phyloP scores from a whole-genome alignment of 2,329 filamentous ascomycete species.

The Botrytis fragariae region DNA sequence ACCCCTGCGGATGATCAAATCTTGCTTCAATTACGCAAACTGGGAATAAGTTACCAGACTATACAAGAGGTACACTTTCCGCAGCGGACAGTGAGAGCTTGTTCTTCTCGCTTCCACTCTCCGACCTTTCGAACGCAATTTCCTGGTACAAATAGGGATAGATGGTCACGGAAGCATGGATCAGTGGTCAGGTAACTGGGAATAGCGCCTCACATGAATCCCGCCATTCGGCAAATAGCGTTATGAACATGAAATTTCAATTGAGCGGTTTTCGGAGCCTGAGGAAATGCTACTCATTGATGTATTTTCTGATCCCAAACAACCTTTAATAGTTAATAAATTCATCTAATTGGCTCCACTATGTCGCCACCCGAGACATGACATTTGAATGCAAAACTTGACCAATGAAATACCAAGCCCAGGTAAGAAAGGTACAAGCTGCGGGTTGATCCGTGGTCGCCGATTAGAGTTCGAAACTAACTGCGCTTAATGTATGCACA shows the following conservation, averaged over 20 bases:
- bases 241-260: neutral
- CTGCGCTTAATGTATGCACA: neutral
- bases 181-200: neutral
- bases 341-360: neutral
- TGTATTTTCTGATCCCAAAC: neutral
- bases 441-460: conserved; percentile 10
- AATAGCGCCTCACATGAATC: neutral
- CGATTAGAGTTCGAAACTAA: neutral
- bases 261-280: neutral
- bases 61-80: neutral
- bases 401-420: neutral
- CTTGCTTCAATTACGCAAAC: neutral
- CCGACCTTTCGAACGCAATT: neutral
- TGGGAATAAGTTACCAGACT: neutral
- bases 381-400: neutral
- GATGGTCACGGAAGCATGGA: neutral
- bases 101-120: neutral
- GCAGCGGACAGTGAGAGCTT: neutral
- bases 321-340: neutral
- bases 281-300: neutral
- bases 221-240: neutral
- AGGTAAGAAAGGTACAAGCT: neutral
- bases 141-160: neutral
- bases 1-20: neutral
- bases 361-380: neutral